These are phyloP conservation scores for Flueggea neowawraea DNA, from an alignment of 441 rosid species.

Conservation along the genomic window DNA sequence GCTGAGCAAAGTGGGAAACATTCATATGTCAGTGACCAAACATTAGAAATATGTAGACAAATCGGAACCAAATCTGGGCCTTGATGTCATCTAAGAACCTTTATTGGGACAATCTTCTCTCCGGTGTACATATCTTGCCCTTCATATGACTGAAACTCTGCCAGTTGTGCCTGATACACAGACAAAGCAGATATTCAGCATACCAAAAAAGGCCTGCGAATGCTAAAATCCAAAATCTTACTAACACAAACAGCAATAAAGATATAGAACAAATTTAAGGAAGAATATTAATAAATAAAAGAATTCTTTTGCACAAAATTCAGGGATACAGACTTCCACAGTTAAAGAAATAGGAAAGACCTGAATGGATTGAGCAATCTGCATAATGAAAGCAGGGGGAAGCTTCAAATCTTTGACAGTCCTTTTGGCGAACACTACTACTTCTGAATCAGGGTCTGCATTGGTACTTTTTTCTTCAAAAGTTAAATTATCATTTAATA, in stretches of 20 bases:
- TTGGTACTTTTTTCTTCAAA: neutral
- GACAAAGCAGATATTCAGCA: neutral
- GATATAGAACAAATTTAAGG: too few species aligned
- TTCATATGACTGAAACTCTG: constrained; percentile 78
- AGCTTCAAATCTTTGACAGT: constrained; percentile 92
- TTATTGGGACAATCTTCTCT: constrained; percentile 88
- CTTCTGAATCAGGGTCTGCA: constrained; percentile 82
- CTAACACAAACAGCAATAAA: too few species aligned
- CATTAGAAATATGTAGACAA: neutral
- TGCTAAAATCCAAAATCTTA: neutral
- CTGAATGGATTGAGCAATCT: constrained; percentile 90
- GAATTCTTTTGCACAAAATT: neutral
- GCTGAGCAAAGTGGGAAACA: constrained; percentile 41
- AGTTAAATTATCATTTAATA: neutral
- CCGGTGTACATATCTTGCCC: constrained; percentile 93
- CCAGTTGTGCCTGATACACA: constrained; percentile 58
- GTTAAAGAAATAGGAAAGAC: constrained; percentile 19
- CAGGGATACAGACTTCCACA: neutral
- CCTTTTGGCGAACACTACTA: constrained; percentile 71
- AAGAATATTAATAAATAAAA: too few species aligned
- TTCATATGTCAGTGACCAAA: neutral
- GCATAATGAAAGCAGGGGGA: constrained; percentile 73
- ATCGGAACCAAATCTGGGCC: neutral
- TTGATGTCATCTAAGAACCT: constrained; percentile 38
- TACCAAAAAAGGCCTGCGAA: neutral